These are phyloP conservation scores for Globomyces pollinis-pini DNA, from an alignment of 192 early-diverging fungal species.

Conservation along the genomic window DNA sequence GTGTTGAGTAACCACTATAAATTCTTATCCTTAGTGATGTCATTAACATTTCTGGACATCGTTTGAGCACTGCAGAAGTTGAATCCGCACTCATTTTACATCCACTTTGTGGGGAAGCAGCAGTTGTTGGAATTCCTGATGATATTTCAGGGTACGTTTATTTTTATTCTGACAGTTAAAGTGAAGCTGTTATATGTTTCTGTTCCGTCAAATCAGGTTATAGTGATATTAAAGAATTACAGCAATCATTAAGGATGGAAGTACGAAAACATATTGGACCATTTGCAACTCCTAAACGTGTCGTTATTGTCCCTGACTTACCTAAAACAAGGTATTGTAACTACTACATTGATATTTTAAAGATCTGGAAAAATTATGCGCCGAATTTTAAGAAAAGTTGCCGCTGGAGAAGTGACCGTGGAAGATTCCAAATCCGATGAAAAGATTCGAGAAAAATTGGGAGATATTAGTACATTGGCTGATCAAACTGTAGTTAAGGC, in stretches of 20 bases:
- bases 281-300: conserved; percentile 82
- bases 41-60: conserved; percentile 94
- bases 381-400: conserved; percentile 87
- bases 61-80: conserved; percentile 88
- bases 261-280: conserved; percentile 87
- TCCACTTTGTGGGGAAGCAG: conserved; percentile 75
- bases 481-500: conserved; percentile 61
- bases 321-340: conserved; percentile 98
- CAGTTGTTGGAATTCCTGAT: conserved; percentile 79
- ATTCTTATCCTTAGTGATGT: conserved; percentile 58
- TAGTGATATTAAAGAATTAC: conserved; percentile 39
- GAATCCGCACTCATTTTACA: conserved; percentile 83
- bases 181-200: conserved; percentile 30
- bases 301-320: conserved; percentile 78
- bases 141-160: conserved; percentile 89
- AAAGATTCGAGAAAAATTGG: conserved; percentile 57
- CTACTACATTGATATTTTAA: no score
- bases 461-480: conserved; percentile 81
- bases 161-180: no score
- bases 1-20: conserved; percentile 60
- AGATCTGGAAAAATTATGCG: conserved; percentile 95
- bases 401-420: conserved; percentile 61
- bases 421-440: conserved; percentile 32
- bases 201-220: conserved; percentile 21
- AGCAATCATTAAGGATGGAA: conserved; percentile 59